Evolutionary conservation across 2,329 filamentous ascomycete genomes (phyloP).

Genomic region (Colletotrichum magnum): DNA sequence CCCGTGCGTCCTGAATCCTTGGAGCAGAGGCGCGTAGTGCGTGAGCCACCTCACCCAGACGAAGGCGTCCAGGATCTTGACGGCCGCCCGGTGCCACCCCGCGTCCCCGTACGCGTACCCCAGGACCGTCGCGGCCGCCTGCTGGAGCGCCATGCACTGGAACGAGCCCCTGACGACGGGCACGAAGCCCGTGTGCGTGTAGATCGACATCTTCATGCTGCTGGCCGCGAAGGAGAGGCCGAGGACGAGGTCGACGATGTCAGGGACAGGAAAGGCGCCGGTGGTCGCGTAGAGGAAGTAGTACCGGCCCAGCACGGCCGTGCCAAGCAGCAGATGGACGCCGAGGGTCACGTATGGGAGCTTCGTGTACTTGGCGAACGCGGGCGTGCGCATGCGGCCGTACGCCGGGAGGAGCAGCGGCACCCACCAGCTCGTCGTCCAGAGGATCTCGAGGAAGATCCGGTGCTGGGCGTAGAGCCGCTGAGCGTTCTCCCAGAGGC

Average conservation of each 20-base stretch:
- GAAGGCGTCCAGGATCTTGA: conserved; percentile 30
- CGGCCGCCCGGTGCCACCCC: conserved; percentile 26
- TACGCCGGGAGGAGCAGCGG: conserved; percentile 12
- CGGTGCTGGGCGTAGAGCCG: conserved; percentile 17
- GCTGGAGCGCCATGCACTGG: conserved; percentile 23
- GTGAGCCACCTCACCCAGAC: conserved; percentile 19
- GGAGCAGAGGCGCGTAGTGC: background rate
- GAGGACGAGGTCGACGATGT: conserved; percentile 3
- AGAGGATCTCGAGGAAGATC: conserved; percentile 26
- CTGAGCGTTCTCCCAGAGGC: conserved; percentile 7
- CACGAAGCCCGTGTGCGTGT: conserved; percentile 9
- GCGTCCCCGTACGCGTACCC: conserved; percentile 28
- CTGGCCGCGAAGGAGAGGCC: background rate
- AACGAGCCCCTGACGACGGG: conserved; percentile 13
- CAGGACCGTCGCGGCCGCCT: conserved; percentile 13
- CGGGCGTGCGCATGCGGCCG: conserved; percentile 1
- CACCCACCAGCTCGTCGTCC: background rate
- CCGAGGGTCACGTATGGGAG: conserved; percentile 15
- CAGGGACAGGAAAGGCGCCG: conserved; percentile 11
- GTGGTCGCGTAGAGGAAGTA: conserved; percentile 12
- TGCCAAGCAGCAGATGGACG: conserved; percentile 8
- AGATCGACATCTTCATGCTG: conserved; percentile 2
- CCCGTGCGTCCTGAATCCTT: conserved; percentile 27
- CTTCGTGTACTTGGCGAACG: conserved; percentile 11
- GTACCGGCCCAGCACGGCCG: conserved; percentile 9